These are phyloP conservation scores for Leccinum disarticulatum DNA, from an alignment of 768 basidiomycete species.

Conservation along the genomic window DNA sequence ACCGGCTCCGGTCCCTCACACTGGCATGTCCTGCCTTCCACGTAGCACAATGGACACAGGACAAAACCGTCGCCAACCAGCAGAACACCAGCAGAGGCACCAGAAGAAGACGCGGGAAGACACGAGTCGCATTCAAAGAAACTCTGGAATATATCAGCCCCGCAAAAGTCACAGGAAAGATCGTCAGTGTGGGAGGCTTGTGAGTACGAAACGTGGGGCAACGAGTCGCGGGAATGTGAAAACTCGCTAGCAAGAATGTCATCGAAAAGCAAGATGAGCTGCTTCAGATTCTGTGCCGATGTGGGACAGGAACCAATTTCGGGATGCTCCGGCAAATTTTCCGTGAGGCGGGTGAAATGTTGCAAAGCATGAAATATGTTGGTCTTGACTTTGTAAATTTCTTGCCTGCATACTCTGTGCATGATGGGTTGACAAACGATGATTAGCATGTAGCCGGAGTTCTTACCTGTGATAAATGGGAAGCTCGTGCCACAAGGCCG, in stretches of 20 bases:
- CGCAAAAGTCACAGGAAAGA: conserved; percentile 75
- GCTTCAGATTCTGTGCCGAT: conserved; percentile 27
- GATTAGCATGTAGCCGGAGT: background rate
- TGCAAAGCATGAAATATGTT: conserved; percentile 57
- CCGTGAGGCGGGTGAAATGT: conserved; percentile 27
- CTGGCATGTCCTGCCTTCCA: conserved; percentile 71
- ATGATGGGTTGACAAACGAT: conserved; percentile 1
- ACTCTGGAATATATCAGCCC: conserved; percentile 77
- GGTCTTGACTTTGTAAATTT: conserved; percentile 74
- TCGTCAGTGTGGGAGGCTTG: conserved; percentile 22
- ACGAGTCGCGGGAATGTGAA: conserved; percentile 38
- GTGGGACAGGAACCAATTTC: background rate
- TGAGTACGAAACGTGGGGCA: conserved; percentile 32
- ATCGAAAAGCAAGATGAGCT: conserved; percentile 48
- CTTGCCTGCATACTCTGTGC: conserved; percentile 72
- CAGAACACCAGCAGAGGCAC: conserved; percentile 12
- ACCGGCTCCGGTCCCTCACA: conserved; percentile 61
- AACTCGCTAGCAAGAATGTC: conserved; percentile 44
- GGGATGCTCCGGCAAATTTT: conserved; percentile 6
- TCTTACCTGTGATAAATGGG: conserved; percentile 76
- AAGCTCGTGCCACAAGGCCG: conserved; percentile 69
- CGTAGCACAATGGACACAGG: conserved; percentile 72
- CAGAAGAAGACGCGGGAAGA: conserved; percentile 23
- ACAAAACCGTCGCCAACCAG: conserved; percentile 44
- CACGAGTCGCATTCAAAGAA: conserved; percentile 71